Percentiles rank a stretch among this genome's conserved stretches.
phyloP scores from a whole-genome alignment of 192 early-diverging fungal species.

The Linnemannia hyalina region DNA sequence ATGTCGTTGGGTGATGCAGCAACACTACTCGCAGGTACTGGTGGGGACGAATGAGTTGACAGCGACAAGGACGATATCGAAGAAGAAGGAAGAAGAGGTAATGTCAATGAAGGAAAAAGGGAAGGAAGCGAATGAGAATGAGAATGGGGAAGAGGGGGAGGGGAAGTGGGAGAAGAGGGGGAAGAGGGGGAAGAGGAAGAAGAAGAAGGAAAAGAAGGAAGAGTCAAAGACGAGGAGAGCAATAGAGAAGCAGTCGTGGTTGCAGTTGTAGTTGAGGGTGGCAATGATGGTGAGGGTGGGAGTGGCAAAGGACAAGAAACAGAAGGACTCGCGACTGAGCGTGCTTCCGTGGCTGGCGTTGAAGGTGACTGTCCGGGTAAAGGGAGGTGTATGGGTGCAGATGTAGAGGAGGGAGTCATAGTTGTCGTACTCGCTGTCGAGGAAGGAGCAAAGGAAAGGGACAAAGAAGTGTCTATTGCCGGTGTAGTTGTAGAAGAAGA shows the following conservation, averaged over 20 bases:
- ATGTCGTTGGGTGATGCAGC: neutral
- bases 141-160: neutral
- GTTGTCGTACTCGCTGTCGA: no score
- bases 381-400: neutral
- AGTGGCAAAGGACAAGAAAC: neutral
- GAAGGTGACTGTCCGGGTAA: neutral
- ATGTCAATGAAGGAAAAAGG: neutral
- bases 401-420: no score
- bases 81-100: neutral
- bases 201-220: neutral
- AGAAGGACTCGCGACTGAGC: neutral
- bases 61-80: constrained; percentile 15
- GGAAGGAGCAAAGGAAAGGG: no score
- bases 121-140: neutral
- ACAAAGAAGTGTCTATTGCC: no score
- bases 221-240: no score
- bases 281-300: no score
- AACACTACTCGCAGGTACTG: neutral
- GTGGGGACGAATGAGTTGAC: neutral
- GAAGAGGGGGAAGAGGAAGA: neutral
- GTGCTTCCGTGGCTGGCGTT: neutral
- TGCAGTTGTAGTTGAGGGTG: neutral
- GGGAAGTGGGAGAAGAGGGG: neutral
- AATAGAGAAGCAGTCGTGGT: neutral
- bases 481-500: no score